Evolutionary conservation across 371 early-diverging fungal species (phyloP).

Genomic region (Dichotomocladium elegans): DNA sequence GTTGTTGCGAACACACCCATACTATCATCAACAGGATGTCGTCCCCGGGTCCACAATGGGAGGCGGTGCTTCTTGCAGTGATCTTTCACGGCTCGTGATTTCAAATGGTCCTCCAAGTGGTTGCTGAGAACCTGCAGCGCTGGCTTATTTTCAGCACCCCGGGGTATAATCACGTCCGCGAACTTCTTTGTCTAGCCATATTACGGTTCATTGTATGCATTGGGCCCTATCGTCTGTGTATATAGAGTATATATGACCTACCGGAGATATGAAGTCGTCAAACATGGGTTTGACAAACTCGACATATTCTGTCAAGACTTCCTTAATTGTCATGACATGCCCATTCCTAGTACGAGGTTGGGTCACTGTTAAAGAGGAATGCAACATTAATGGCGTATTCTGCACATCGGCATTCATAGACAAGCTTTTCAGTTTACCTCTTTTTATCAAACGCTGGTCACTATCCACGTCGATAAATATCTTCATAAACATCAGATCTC

Average conservation of each 20-base stretch:
- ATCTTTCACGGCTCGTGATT: neutral
- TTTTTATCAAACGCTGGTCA: conserved; percentile 54
- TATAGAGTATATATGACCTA: no score
- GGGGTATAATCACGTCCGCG: conserved; percentile 87
- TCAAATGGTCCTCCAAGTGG: conserved; percentile 56
- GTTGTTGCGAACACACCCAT: conserved; percentile 24
- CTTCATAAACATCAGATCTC: conserved; percentile 58
- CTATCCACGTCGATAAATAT: conserved; percentile 67
- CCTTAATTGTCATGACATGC: conserved; percentile 36
- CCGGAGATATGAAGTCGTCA: conserved; percentile 82
- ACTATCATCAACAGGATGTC: conserved; percentile 5
- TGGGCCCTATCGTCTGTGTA: no score
- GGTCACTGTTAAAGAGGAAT: conserved; percentile 8
- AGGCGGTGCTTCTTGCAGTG: neutral
- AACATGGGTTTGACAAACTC: conserved; percentile 81
- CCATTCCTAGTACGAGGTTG: conserved; percentile 28
- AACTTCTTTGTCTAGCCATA: conserved; percentile 69
- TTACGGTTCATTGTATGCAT: no score
- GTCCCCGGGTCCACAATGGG: neutral
- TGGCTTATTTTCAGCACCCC: conserved; percentile 70
- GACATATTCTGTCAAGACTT: conserved; percentile 66
- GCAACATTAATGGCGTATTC: neutral
- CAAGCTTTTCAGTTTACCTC: no score
- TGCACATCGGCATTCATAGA: neutral
- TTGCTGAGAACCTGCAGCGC: conserved; percentile 71